A percentile compares a stretch with the other conserved stretches of the same genome.
phyloP scores from a whole-genome alignment of 208 protist genomes.

The Acanthamoeba castellanii region DNA sequence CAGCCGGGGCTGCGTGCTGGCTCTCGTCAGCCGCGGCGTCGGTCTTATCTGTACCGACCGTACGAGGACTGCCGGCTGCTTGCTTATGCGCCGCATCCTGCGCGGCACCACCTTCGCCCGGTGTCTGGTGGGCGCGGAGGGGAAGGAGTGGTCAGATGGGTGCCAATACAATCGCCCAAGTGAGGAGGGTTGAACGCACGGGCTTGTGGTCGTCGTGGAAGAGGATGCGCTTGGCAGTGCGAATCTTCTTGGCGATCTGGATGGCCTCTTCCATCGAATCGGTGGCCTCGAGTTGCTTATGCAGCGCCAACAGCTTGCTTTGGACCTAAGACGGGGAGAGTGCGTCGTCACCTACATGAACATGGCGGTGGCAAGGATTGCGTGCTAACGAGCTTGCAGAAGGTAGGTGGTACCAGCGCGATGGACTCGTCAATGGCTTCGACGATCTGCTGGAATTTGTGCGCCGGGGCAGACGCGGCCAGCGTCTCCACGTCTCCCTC shows the following conservation, averaged over 20 bases:
- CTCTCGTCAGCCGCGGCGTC: not conserved
- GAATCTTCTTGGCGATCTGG: constrained; percentile 53
- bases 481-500: not conserved
- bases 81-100: not conserved
- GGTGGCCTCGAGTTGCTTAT: constrained; percentile 18
- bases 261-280: constrained; percentile 62
- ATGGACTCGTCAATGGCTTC: constrained; percentile 42
- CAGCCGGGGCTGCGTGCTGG: not conserved
- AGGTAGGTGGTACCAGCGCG: not conserved
- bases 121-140: not conserved
- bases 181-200: not conserved
- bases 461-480: no score
- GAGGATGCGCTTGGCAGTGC: constrained; percentile 49
- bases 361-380: no score
- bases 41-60: not conserved
- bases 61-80: not conserved
- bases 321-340: not conserved
- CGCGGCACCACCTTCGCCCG: not conserved
- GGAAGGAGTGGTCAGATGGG: not conserved
- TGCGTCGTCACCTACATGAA: not conserved
- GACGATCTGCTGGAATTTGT: constrained; percentile 30
- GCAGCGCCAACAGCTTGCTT: constrained; percentile 35
- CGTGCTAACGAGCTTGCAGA: not conserved
- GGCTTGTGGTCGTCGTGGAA: not conserved
- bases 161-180: not conserved